Evolutionary conservation across 495 filamentous ascomycete species (phyloP), one percentile per base, ranked within the genome.

Genomic region (Daldinia bambusicola): DNA sequence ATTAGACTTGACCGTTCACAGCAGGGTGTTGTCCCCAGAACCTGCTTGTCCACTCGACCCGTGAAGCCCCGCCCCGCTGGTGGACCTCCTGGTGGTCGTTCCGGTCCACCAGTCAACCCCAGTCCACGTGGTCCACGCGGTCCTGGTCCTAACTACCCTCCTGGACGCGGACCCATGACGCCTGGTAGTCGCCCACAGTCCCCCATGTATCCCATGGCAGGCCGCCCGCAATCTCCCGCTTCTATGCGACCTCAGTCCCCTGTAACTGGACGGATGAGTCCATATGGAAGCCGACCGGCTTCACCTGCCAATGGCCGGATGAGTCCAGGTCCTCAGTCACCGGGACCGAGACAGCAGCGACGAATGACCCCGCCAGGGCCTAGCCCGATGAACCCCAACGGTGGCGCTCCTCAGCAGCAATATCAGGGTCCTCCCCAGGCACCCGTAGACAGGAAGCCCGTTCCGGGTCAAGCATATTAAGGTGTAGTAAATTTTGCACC

Each of bases 1-100:
- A 89, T 91, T 74, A 91, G 92, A 67, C 88, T 98, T 53, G 95
- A 98, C 80, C 90, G 93, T 55, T 93, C 93, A 48, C 86, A 91
- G 71, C 94, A 98, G 81, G 95, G 95, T 80, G 96, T 98, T 55
- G 93, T 89, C 61, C 95, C 95, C 18, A 89, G 95, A 37, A 97
- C 93, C 38, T 98, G 96, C 82, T 87, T 99, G 32, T 98, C 96
- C 30, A 91, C 93, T 55, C 89, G 92, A 57, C 93, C 95, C 56
- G 90, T 98, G 72, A 97, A 98, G 83, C 93, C 95, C 61, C 92
- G 94, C 51, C 77, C 86, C 36, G 84, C 85, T 56, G 75, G 75
- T 45, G 74, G 75, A 22, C 70, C 74, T 31, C 73, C 75, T 31
- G 78, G 84, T 55, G 72, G 80, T 58, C 79, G 80, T 67, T 74